These are phyloP conservation scores for Chrysopogon serrulatus DNA, from an alignment of 176 grass and related monocot species.

Conservation along the genomic window DNA sequence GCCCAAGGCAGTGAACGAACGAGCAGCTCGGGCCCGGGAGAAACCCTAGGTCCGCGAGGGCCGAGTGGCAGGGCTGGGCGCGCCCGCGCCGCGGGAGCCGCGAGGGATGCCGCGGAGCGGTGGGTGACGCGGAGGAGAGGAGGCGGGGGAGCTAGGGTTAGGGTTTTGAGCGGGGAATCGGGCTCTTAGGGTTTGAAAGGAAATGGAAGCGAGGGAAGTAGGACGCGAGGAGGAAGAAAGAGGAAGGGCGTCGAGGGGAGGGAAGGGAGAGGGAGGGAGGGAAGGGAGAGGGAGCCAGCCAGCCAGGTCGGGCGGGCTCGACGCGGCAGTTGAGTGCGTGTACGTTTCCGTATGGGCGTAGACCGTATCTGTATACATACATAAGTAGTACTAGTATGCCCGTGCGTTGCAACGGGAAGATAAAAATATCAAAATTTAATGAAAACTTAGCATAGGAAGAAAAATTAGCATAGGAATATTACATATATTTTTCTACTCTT, in stretches of 20 bases:
- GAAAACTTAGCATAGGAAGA: no score
- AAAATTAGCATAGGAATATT: no score
- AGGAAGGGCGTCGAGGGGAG: neutral
- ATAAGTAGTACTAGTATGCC: no score
- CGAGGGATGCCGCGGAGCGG: neutral
- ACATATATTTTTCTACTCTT: no score
- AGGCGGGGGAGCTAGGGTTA: slow-evolving; percentile 32
- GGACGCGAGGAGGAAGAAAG: slow-evolving; percentile 16
- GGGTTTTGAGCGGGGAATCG: slow-evolving; percentile 39
- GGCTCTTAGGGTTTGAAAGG: slow-evolving; percentile 70
- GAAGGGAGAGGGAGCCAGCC: no score
- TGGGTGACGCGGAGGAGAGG: neutral
- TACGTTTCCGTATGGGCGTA: neutral
- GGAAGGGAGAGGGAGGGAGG: no score
- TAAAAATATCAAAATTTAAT: no score
- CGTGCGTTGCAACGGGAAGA: no score
- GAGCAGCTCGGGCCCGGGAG: neutral
- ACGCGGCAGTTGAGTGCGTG: neutral
- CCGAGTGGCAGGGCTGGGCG: neutral
- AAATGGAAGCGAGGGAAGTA: slow-evolving; percentile 46
- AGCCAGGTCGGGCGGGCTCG: slow-evolving; percentile 20
- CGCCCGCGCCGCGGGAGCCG: slow-evolving; percentile 3
- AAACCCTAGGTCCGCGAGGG: slow-evolving; percentile 42
- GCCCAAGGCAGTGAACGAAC: neutral
- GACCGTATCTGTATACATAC: neutral